Base-by-base conservation (phyloP, 768 basidiomycete species). In the button mushroom (Agaricus bisporus) region DNA sequence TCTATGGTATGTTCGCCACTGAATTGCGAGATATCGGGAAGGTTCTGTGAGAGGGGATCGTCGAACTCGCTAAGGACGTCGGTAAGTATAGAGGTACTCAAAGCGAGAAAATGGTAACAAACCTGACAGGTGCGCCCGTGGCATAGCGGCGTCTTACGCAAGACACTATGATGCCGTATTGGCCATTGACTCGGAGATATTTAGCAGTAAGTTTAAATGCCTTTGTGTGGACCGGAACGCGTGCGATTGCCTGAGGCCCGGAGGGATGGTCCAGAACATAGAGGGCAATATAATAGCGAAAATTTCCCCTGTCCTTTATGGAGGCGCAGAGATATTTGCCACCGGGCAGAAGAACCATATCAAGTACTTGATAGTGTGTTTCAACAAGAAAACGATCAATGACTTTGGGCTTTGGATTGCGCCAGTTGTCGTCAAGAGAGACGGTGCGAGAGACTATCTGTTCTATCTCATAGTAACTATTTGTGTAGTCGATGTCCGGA, bases 281-380 rank as follows among this genome's bases (percentile, higher is more conserved):
- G 1, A 87, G 65, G 11, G 73, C 64, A 26, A 88, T 63, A 41
- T 73, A 77, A 61, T 78, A 83, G 36, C 72, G 71, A 32, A 68
- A 69, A 49, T 68, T 70, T 11, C 64, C 63, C 3, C 60, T 58
- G 60, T 82, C 78, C 57, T 69, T 71, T 4, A 79, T 76, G 9
- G 83, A 86, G 0, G 82, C 81, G 35, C 86, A 67, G 57, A 87
- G 76, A 57, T 83, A 84, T 59, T 81, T 84, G 17, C 86, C 85
- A 1, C 85, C 86, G 6, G 85, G 81, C 8, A 86, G 72, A 26
- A 85, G 63, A 38, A 71, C 74, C 73, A 88, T 78, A 41, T 68
- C 82, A 63, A 70, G 71, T 56, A 73, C 74, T 58, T 67, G 68
- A 63, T 66, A 73, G 61, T 69, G 67, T 0, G 68, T 60, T 15